Base-by-base conservation (phyloP, 2,329 filamentous ascomycete species). In the Aspergillus pseudoglaucus region DNA sequence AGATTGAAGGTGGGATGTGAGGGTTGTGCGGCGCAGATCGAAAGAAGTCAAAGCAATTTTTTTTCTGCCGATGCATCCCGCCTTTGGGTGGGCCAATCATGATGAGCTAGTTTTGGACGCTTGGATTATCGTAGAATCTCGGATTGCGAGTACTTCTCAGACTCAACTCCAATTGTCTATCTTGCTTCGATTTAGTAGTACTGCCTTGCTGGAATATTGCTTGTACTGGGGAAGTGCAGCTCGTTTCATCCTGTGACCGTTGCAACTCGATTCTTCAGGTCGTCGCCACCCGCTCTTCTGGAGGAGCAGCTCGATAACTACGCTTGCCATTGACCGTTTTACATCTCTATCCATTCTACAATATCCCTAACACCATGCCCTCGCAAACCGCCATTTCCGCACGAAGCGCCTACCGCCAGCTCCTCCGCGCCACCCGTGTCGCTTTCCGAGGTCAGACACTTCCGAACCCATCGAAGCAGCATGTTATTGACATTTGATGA, bases 371-470 rank as follows among this genome's bases (percentile, higher is more conserved):
- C n/a, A 44, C 14, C 37, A 54, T 67, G 61, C 47, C 58, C 42
- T 59, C 59, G 22, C 52, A 59, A 44, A 82, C 60, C 40, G 48
- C 55, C 4, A 35, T 61, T 6, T 59, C 90, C 75, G 87, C 88
- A 14, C 73, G 89, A 47, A 75, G 79, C 62, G 89, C 88, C 33
- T 97, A 96, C 72, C 78, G 90, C 62, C 78, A 85, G 57, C 74
- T 97, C 38, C 76, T 95, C 59, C 89, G 91, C 53, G 87, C 90
- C 18, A 83, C 88, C 30, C 78, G 83, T 54, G 76, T 94, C 55
- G 90, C 90, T 51, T 98, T 98, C 65, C 75, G 85, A 73, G 88
- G 90, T 91, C 48, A 35, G 54, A 56, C 39, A 30, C 27, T 23
- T 42, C 14, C 4, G 10, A 35, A 33, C 30, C 17, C 1, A 32